Evolutionary conservation across 306 rosid genomes (phyloP), one percentile per base, ranked within the genome.

Genomic region (Rosa multiflora): DNA sequence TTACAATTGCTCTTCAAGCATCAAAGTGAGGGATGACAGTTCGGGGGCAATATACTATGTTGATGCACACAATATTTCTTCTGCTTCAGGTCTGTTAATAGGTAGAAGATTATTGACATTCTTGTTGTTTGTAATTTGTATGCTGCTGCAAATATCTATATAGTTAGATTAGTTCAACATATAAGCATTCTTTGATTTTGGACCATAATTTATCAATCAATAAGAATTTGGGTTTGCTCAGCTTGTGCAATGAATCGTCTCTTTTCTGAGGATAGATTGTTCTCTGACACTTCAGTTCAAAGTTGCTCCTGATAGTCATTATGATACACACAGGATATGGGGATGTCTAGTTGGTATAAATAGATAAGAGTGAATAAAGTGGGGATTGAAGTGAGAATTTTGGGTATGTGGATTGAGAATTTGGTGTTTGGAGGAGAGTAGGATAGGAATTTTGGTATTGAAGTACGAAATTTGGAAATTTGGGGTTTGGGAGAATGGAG

Each of bases 21-120:
- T 93, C 77, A 89, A 79, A 82, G 93, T 93, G 85, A 88, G 77
- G 82, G 92, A 89, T 82, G 89, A 81, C 70, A 80, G 26, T 26
- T 79, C 87, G 32, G 96, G 93, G 81, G 72, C 67, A 5, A 79
- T 83, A 51, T 86, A 83, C 76, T 61, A 85, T 44, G 88, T 91
- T 75, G 88, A 88, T 63, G 87, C 91, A 26, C 90, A 91, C 78
- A 77, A 93, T 79, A 70, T 77, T 67, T 77, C 80, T n/a, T 67
- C 75, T 39, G 75, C 80, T 77, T 52, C 80, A 62, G 55, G 55
- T 67, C 9, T 23, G 5, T 20, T 26, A 14, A n/a, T 5, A 29
- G 13, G 59, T 52, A 67, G 67, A 69, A 67, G 29, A 49, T 39
- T 68, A 39, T 14, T 67, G 42, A 40, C 55, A 52, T 63, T 18